Base-by-base conservation (phyloP, 495 filamentous ascomycete genomes). In the Neurospora sp. region DNA sequence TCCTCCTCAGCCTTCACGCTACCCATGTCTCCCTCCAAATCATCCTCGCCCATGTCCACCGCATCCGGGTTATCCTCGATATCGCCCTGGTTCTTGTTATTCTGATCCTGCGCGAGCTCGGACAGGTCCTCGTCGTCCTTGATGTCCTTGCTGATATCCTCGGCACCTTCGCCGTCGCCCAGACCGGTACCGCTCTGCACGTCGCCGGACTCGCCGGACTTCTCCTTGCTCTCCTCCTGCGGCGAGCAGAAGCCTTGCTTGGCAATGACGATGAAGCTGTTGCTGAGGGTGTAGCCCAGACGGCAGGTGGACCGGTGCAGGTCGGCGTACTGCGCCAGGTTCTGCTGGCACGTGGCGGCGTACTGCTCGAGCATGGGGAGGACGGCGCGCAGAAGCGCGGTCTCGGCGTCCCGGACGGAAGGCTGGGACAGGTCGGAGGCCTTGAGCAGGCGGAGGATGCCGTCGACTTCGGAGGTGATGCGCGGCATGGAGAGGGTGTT, bases 91-190 rank as follows among this genome's bases (percentile, higher is more conserved):
- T 91, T 87, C 14, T 92, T 89, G 10, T 91, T 89, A 40, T 89
- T 86, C 48, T 87, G 84, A 74, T 97, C 90, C 77, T 97, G 92
- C 3, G 96, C 95, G 20, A 98, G 85, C 70, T 99, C 96, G 2
- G 91, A 90, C 14, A 99, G 80, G 80, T 98, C 93, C 81, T 99
- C 96, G 73, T 98, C 95, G 68, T 93, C 90, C 73, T 92, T 87
- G 68, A 99, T 90, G 78, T 98, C 95, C 76, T 98, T 97, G 81
- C 94, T 97, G 71, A 99, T 98, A 82, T 99, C 94, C 77, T 98
- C 93, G 2, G 90, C 93, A 35, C 94, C 96, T 77, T 97, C 92
- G 14, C 94, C 95, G 71, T 97, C 95, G 39, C 96, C 96, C n/a
- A 99, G 88, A 35, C 96, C 96, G 5, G 94, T 98, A n/a, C 96